phyloP scores from a whole-genome alignment of 2,329 filamentous ascomycete genomes.

The Scorias spongiosa region DNA sequence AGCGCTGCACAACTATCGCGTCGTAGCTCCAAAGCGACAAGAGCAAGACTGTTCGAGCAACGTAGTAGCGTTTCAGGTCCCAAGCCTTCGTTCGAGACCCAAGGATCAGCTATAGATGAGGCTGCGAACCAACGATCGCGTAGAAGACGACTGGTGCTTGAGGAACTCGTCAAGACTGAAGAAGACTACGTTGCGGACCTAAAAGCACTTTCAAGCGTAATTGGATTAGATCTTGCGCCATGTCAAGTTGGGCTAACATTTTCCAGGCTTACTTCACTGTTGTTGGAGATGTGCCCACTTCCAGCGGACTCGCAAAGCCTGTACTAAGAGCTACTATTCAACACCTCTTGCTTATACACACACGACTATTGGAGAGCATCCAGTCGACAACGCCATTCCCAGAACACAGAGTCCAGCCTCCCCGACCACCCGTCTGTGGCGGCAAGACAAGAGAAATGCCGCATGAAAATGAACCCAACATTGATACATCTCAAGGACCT shows the following conservation, averaged over 20 bases:
- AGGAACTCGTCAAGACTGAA: conserved; percentile 76
- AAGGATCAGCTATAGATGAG: conserved; percentile 43
- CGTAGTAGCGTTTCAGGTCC: conserved; percentile 50
- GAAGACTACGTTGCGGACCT: conserved; percentile 79
- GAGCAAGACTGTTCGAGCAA: conserved; percentile 40
- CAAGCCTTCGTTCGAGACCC: conserved; percentile 45
- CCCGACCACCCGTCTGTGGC: no score
- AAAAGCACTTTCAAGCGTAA: conserved; percentile 71
- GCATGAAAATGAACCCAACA: no score
- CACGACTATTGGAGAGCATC: conserved; percentile 62
- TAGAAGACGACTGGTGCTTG: conserved; percentile 63
- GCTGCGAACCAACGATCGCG: conserved; percentile 55
- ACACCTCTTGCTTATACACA: conserved; percentile 58
- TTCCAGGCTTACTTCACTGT: conserved; percentile 30
- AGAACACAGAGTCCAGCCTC: conserved; percentile 20
- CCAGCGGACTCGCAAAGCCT: conserved; percentile 12
- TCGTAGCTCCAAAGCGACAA: conserved; percentile 38
- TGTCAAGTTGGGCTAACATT: background rate
- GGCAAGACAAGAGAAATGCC: no score
- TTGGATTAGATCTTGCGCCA: conserved; percentile 11
- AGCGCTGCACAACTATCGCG: conserved; percentile 52
- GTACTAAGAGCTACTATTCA: conserved; percentile 16
- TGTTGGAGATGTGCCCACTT: conserved; percentile 14
- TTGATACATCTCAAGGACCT: no score
- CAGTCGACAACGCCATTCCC: conserved; percentile 64